phyloP scores from a whole-genome alignment of 2,329 filamentous ascomycete genomes.

The Colletotrichum brevisporum region DNA sequence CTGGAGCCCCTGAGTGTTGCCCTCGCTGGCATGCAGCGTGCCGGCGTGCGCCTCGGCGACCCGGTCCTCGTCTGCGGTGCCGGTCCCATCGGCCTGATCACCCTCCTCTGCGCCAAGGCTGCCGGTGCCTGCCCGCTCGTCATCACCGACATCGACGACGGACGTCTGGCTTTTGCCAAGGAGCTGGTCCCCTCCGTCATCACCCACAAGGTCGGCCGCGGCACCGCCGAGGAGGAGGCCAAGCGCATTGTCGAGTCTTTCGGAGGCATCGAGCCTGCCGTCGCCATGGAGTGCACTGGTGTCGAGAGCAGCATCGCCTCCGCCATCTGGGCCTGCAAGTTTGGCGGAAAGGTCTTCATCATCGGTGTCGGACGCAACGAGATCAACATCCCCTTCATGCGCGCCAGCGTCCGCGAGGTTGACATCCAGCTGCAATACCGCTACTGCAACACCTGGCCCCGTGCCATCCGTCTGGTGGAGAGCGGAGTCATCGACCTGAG shows the following conservation, averaged over 20 bases:
- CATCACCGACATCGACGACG: slow-evolving; percentile 94
- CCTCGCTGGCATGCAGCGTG: slow-evolving; percentile 88
- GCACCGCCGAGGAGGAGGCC: slow-evolving; percentile 78
- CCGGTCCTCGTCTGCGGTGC: slow-evolving; percentile 91
- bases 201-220: slow-evolving; percentile 82
- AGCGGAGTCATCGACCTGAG: slow-evolving; percentile 86
- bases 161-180: slow-evolving; percentile 86
- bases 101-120: slow-evolving; percentile 85
- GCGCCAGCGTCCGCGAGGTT: slow-evolving; percentile 89
- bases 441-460: slow-evolving; percentile 96
- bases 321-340: slow-evolving; percentile 92
- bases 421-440: slow-evolving; percentile 98
- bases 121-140: slow-evolving; percentile 92
- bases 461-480: slow-evolving; percentile 89
- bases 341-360: slow-evolving; percentile 96
- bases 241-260: slow-evolving; percentile 77
- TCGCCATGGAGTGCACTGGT: slow-evolving; percentile 94
- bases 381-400: slow-evolving; percentile 96
- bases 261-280: slow-evolving; percentile 83
- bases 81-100: slow-evolving; percentile 93
- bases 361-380: slow-evolving; percentile 96
- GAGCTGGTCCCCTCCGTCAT: slow-evolving; percentile 83
- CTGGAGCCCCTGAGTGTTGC: slow-evolving; percentile 93
- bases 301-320: slow-evolving; percentile 90
- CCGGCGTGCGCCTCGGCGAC: slow-evolving; percentile 85